A percentile compares a stretch with the other conserved stretches of the same genome.
phyloP scores from a whole-genome alignment of 352 stramenopile species.

The Phytophthora sp. region DNA sequence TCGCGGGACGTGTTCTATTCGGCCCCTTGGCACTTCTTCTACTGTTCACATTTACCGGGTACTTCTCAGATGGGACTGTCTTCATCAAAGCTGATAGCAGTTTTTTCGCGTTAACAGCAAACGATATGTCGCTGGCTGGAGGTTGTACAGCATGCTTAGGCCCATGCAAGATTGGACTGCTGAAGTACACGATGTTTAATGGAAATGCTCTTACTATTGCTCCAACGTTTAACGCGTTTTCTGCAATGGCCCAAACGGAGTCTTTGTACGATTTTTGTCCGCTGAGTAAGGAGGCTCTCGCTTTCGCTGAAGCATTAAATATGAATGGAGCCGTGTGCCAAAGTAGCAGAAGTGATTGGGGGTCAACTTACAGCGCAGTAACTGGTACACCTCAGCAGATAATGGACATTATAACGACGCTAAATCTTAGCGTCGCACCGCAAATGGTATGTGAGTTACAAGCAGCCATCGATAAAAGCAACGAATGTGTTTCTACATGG shows the following conservation, averaged over 20 bases:
- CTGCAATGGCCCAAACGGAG: background rate
- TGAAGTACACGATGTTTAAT: conserved; percentile 7
- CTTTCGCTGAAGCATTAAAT: conserved; percentile 2
- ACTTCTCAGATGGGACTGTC: background rate
- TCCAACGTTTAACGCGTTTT: conserved; percentile 3
- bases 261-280: conserved; percentile 3
- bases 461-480: background rate
- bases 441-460: conserved; percentile 12
- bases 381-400: background rate
- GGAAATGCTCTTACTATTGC: background rate
- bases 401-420: background rate
- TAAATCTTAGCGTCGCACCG: background rate
- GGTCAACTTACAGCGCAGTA: conserved; percentile 3
- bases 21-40: background rate
- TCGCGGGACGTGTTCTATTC: background rate
- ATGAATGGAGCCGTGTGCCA: background rate
- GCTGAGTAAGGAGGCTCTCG: conserved; percentile 1
- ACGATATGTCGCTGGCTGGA: background rate
- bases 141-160: background rate
- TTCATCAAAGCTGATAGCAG: background rate
- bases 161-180: background rate
- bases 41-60: background rate
- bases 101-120: background rate
- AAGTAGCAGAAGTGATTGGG: conserved; percentile 10
- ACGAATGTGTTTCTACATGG: conserved; percentile 10